Conservation (phyloP, 257 asterid species). For the Nicotiana tomentosiformis region DNA sequence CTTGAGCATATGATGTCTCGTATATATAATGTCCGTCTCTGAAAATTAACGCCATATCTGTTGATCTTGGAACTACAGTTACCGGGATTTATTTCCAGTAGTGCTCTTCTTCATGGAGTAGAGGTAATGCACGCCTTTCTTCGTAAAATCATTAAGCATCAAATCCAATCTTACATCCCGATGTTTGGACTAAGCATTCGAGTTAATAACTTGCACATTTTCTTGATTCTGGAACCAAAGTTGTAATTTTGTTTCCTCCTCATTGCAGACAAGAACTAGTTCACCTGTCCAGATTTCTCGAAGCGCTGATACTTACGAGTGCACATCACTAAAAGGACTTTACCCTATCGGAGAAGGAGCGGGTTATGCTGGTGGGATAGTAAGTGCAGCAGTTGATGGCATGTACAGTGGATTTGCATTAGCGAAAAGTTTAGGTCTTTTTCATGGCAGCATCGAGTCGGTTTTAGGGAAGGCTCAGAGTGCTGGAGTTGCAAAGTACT, state of each 20-base stretch:
- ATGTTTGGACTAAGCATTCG: background rate
- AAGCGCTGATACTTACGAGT: constrained; percentile 57
- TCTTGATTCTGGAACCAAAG: background rate
- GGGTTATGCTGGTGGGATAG: constrained; percentile 94
- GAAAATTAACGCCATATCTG: background rate
- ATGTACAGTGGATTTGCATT: constrained; percentile 79
- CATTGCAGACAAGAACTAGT: constrained; percentile 77
- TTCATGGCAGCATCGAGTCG: constrained; percentile 36
- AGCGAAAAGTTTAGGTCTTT: constrained; percentile 69
- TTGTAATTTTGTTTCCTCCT: background rate
- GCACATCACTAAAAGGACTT: constrained; percentile 73
- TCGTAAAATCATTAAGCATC: background rate
- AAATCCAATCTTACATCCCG: background rate
- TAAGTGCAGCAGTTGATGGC: constrained; percentile 96
- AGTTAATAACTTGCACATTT: background rate
- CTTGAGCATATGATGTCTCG: background rate
- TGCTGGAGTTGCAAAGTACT: constrained; percentile 55
- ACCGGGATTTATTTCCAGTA: constrained; percentile 67
- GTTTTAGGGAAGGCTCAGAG: constrained; percentile 52
- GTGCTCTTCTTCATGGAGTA: constrained; percentile 89
- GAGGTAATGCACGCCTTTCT: constrained; percentile 42
- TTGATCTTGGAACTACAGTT: constrained; percentile 39
- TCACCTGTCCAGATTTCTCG: constrained; percentile 83
- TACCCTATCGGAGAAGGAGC: constrained; percentile 97
- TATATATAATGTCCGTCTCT: background rate